Conservation (phyloP, 208 protist species). For the Trypanosoma scelopori region DNA sequence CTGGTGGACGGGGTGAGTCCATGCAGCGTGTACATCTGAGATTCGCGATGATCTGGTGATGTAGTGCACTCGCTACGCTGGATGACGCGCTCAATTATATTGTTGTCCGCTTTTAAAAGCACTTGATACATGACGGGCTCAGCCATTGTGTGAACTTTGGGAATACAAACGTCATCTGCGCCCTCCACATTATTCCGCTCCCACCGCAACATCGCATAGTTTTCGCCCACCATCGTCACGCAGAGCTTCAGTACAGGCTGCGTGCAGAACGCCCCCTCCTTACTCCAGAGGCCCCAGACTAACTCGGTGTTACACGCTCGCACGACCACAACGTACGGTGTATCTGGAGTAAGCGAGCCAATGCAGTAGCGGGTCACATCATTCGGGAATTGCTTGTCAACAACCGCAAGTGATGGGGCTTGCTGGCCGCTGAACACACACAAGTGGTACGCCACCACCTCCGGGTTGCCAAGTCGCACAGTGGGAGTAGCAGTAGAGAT, state of each 20-base stretch:
- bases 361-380: slow-evolving; percentile 63
- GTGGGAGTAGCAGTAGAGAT: slow-evolving; percentile 2
- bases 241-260: slow-evolving; percentile 48
- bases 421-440: slow-evolving; percentile 78
- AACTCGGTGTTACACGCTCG: slow-evolving; percentile 67
- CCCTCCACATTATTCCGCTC: slow-evolving; percentile 45
- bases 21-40: slow-evolving; percentile 48
- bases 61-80: slow-evolving; percentile 21
- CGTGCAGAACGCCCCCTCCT: slow-evolving; percentile 74
- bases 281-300: slow-evolving; percentile 89
- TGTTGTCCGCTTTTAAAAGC: slow-evolving; percentile 25
- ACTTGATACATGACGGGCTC: slow-evolving; percentile 36
- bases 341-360: slow-evolving; percentile 53
- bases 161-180: slow-evolving; percentile 17
- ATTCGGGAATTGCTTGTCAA: slow-evolving; percentile 87
- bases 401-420: slow-evolving; percentile 68
- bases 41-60: slow-evolving; percentile 26
- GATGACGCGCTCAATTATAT: slow-evolving; percentile 32
- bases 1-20: slow-evolving; percentile 61
- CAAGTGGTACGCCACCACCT: slow-evolving; percentile 75
- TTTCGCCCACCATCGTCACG: slow-evolving; percentile 66
- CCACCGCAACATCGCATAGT: slow-evolving; percentile 74
- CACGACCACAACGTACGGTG: slow-evolving; percentile 79
- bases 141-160: not conserved
- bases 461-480: slow-evolving; percentile 63